These are phyloP conservation scores for Nematocida sp. DNA, from an alignment of 371 early-diverging fungal species.

Conservation along the genomic window DNA sequence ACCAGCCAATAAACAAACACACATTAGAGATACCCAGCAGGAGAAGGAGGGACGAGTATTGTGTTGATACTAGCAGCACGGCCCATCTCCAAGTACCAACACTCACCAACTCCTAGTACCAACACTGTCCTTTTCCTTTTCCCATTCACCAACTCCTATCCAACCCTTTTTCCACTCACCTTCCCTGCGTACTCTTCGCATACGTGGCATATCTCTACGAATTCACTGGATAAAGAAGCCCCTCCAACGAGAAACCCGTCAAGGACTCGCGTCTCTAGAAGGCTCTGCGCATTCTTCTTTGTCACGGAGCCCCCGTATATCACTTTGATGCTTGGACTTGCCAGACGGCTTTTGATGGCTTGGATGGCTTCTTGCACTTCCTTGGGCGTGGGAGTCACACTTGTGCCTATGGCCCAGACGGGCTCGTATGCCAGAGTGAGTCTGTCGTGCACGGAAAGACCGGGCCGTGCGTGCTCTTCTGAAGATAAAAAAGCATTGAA, in stretches of 20 bases:
- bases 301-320: slow-evolving; percentile 89
- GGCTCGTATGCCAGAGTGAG: slow-evolving; percentile 90
- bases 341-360: slow-evolving; percentile 39
- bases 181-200: too few species aligned
- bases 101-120: too few species aligned
- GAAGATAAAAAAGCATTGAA: too few species aligned
- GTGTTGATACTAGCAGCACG: too few species aligned
- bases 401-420: slow-evolving; percentile 98
- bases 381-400: slow-evolving; percentile 85
- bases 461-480: not conserved
- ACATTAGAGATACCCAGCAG: too few species aligned
- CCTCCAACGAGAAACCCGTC: slow-evolving; percentile 99
- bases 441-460: not conserved
- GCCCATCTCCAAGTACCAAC: too few species aligned
- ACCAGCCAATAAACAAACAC: too few species aligned
- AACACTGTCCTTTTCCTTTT: too few species aligned
- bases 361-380: slow-evolving; percentile 66
- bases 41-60: too few species aligned
- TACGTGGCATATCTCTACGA: slow-evolving; percentile 52
- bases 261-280: slow-evolving; percentile 71
- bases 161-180: too few species aligned
- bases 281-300: slow-evolving; percentile 71
- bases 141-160: too few species aligned
- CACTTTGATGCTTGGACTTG: slow-evolving; percentile 69
- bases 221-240: slow-evolving; percentile 75